Conservation (phyloP, 106 monocot genomes). For the Allium cepa region DNA sequence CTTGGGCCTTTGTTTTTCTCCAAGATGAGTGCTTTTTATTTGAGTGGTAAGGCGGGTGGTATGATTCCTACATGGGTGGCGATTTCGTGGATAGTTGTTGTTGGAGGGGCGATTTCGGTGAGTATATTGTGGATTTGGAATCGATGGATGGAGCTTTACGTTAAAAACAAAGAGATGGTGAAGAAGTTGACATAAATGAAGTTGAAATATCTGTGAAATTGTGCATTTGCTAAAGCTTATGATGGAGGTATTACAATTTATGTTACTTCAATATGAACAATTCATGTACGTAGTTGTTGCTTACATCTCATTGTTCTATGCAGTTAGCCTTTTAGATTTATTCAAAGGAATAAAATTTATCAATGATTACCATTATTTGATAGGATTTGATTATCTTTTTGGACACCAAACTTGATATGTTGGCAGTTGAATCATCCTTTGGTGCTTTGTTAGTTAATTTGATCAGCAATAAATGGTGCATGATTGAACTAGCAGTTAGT, state of each 20-base stretch:
- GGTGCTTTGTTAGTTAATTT: background rate
- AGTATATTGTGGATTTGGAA: too few species aligned
- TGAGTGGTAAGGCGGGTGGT: too few species aligned
- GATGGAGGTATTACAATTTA: slow-evolving; percentile 44
- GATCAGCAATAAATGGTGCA: background rate
- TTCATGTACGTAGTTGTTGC: background rate
- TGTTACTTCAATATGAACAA: too few species aligned
- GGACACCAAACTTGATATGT: slow-evolving; percentile 1
- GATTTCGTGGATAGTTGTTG: too few species aligned
- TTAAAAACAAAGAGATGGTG: too few species aligned
- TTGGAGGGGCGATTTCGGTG: too few species aligned
- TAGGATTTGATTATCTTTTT: slow-evolving; percentile 1
- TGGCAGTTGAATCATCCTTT: slow-evolving; percentile 2
- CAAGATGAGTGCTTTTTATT: too few species aligned
- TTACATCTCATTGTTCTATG: background rate
- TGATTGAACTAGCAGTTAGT: background rate
- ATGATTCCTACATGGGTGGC: too few species aligned
- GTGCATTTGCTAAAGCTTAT: slow-evolving; percentile 3
- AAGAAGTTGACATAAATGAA: too few species aligned
- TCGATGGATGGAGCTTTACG: too few species aligned
- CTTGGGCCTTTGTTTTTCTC: too few species aligned
- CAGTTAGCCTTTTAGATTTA: background rate
- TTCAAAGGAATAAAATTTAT: background rate
- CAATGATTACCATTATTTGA: background rate
- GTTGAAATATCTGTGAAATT: background rate